phyloP scores from a whole-genome alignment of 148 eudicot species.

The Dianthus caryophyllus region DNA sequence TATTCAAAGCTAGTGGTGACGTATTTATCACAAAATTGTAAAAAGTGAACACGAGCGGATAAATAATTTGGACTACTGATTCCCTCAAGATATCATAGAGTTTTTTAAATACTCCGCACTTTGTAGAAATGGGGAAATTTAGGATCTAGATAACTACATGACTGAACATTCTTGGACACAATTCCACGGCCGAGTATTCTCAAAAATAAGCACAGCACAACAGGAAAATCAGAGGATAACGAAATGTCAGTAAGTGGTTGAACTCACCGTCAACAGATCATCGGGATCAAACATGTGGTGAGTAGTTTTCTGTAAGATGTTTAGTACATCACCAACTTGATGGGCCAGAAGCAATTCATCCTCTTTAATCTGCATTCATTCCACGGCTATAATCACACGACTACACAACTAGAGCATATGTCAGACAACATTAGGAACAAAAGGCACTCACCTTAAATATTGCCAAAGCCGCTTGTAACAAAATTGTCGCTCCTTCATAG shows the following conservation, averaged over 20 bases:
- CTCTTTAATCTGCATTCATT: conserved; percentile 80
- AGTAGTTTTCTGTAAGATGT: conserved; percentile 71
- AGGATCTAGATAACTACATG: background rate
- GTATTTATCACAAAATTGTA: too few relatives aligned
- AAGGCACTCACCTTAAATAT: conserved; percentile 62
- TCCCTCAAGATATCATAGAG: too few relatives aligned
- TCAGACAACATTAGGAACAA: background rate
- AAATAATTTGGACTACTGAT: too few relatives aligned
- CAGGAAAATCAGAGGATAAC: background rate
- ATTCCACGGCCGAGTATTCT: background rate
- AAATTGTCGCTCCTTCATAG: conserved; percentile 84
- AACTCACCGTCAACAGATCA: conserved; percentile 72
- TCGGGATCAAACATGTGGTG: conserved; percentile 99
- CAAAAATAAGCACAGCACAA: background rate
- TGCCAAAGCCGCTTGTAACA: conserved; percentile 86
- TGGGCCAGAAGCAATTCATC: conserved; percentile 65
- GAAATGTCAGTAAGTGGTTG: background rate
- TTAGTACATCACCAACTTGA: conserved; percentile 86
- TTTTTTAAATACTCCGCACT: too few relatives aligned
- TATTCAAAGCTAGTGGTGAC: too few relatives aligned
- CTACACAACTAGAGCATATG: background rate
- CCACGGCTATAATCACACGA: background rate
- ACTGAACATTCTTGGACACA: background rate
- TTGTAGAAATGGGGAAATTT: background rate
- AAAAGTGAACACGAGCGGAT: too few relatives aligned